Percentiles rank a stretch among this genome's conserved stretches.
phyloP scores from a whole-genome alignment of 257 asterid genomes.

The Ilex aquifolium region DNA sequence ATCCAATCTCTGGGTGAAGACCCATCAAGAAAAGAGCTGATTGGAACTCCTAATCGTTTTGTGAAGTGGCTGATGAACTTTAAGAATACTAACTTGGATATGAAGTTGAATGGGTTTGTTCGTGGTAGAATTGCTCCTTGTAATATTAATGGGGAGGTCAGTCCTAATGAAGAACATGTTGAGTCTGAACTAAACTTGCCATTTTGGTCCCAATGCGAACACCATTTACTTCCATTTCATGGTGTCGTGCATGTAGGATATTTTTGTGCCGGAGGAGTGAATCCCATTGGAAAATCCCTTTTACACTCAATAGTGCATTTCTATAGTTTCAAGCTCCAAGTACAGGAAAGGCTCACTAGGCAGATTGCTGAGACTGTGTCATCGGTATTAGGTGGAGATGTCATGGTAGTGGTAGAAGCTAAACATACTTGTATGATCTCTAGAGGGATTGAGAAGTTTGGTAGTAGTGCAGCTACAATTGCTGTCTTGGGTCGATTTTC shows the following conservation, averaged over 20 bases:
- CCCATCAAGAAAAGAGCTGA: constrained; percentile 68
- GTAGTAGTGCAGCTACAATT: constrained; percentile 80
- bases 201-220: constrained; percentile 91
- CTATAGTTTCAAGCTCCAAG: constrained; percentile 92
- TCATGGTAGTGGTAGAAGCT: constrained; percentile 86
- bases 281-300: constrained; percentile 44
- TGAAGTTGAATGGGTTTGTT: constrained; percentile 47
- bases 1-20: constrained; percentile 71
- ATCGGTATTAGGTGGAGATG: constrained; percentile 66
- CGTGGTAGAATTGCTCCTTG: constrained; percentile 28
- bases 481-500: constrained; percentile 86
- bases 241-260: constrained; percentile 89
- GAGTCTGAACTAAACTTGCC: constrained; percentile 57
- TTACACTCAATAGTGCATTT: constrained; percentile 73
- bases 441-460: constrained; percentile 84
- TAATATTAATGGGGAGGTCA: constrained; percentile 22
- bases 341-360: constrained; percentile 90
- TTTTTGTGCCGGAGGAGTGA: constrained; percentile 29
- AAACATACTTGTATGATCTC: constrained; percentile 94
- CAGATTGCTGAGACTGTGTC: constrained; percentile 86
- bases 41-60: constrained; percentile 69
- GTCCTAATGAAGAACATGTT: constrained; percentile 25
- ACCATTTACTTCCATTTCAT: constrained; percentile 88
- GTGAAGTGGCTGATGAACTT: constrained; percentile 78
- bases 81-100: constrained; percentile 42